Conservation (phyloP, 2,329 filamentous ascomycete genomes). For the Aspergillus amoenus region DNA sequence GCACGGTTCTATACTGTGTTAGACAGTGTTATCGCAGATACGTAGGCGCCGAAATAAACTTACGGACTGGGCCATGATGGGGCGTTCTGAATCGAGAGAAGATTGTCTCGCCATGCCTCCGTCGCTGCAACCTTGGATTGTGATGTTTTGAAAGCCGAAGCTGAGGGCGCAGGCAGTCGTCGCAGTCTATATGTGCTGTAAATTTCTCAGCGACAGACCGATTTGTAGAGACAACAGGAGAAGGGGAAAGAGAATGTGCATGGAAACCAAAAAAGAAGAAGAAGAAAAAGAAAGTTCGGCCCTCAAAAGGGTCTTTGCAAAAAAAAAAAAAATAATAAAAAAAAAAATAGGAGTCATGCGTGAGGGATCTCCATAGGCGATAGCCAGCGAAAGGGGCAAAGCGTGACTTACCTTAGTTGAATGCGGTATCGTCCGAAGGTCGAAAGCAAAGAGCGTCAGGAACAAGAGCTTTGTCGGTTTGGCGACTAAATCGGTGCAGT, state of each 20-base stretch:
- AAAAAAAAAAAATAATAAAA: neutral
- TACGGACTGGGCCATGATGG: slow-evolving; percentile 57
- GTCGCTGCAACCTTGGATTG: neutral
- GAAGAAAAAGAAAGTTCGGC: neutral
- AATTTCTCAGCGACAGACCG: neutral
- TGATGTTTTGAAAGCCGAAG: neutral
- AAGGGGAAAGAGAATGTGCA: neutral
- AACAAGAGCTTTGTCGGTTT: neutral
- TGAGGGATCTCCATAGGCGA: neutral
- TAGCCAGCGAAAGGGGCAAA: neutral
- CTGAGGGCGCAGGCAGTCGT: neutral
- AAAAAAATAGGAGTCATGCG: neutral
- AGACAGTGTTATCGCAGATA: slow-evolving; percentile 1
- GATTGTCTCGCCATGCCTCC: slow-evolving; percentile 37
- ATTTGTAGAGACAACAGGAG: neutral
- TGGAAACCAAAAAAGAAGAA: neutral
- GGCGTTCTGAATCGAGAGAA: slow-evolving; percentile 55
- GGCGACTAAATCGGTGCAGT: neutral
- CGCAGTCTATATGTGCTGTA: neutral
- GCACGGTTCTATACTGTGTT: slow-evolving; percentile 44
- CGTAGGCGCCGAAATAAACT: slow-evolving; percentile 12
- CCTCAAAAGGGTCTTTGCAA: neutral
- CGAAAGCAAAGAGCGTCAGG: neutral
- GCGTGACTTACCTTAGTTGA: neutral
- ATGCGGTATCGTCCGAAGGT: neutral